phyloP scores from a whole-genome alignment of 108 stramenopile genomes.

The Fragilariopsis cylindrus region DNA sequence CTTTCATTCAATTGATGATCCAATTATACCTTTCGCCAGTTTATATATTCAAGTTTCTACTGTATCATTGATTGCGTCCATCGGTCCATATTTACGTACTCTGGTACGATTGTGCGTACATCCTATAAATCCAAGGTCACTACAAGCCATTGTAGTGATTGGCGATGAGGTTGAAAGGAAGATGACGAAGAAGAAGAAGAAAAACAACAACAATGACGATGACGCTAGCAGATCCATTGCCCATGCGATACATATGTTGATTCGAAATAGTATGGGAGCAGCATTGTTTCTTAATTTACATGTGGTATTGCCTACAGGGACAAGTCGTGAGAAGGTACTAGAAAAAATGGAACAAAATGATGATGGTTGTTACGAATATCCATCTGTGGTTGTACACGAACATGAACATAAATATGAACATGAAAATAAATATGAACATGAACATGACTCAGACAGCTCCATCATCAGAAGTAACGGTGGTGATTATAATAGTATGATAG shows the following conservation, averaged over 20 bases:
- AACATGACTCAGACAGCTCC: too few species aligned
- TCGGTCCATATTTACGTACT: constrained; percentile 13
- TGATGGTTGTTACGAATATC: constrained; percentile 14
- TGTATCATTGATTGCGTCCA: constrained; percentile 8
- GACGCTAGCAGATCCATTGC: neutral
- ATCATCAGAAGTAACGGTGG: too few species aligned
- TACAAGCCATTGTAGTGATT: neutral
- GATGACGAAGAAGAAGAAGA: too few species aligned
- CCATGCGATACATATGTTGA: constrained; percentile 15
- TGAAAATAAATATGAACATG: neutral
- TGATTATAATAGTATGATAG: too few species aligned
- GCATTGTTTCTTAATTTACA: constrained; percentile 8
- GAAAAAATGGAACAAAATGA: neutral
- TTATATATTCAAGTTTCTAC: neutral
- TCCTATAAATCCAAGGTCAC: neutral
- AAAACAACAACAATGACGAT: neutral
- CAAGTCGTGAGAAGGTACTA: neutral
- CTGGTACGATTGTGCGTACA: constrained; percentile 12
- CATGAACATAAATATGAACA: too few species aligned
- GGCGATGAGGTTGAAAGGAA: too few species aligned
- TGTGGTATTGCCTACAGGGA: neutral
- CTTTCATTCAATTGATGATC: neutral
- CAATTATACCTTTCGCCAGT: neutral
- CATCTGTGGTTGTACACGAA: neutral
- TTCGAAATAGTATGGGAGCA: constrained; percentile 14